phyloP scores from a whole-genome alignment of 177 flowering plant species.

The Vitis hybrid region DNA sequence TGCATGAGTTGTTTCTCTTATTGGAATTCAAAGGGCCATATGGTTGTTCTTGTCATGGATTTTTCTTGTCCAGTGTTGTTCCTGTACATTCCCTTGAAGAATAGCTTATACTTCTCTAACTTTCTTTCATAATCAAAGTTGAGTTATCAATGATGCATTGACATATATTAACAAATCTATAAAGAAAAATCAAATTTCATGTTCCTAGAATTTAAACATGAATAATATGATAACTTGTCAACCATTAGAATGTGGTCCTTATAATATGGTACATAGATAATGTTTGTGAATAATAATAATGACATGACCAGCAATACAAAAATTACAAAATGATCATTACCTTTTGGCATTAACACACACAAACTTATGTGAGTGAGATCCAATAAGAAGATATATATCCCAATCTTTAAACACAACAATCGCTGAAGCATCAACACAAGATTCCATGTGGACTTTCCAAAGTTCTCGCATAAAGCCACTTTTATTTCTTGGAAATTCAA shows the following conservation, averaged over 20 bases:
- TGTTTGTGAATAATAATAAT: background rate
- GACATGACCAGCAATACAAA: background rate
- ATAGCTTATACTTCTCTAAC: too few species aligned
- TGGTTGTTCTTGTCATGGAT: too few species aligned
- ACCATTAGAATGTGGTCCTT: background rate
- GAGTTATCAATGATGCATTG: background rate
- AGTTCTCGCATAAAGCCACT: slow-evolving; percentile 41
- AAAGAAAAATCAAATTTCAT: background rate
- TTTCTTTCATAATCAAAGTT: background rate
- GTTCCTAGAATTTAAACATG: background rate
- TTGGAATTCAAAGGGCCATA: too few species aligned
- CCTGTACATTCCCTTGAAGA: too few species aligned
- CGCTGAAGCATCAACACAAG: slow-evolving; percentile 97
- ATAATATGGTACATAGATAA: background rate
- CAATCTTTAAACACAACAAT: slow-evolving; percentile 51
- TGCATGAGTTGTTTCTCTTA: too few species aligned
- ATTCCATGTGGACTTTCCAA: slow-evolving; percentile 78
- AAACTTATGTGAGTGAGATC: slow-evolving; percentile 81
- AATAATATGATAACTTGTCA: background rate
- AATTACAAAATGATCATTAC: slow-evolving; percentile 29
- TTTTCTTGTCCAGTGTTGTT: too few species aligned
- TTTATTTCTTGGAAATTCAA: slow-evolving; percentile 33
- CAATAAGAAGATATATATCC: slow-evolving; percentile 60
- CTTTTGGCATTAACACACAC: slow-evolving; percentile 68
- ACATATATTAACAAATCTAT: background rate